Conservation (phyloP, 2,329 filamentous ascomycete species). For the Diaporthe sp. region DNA sequence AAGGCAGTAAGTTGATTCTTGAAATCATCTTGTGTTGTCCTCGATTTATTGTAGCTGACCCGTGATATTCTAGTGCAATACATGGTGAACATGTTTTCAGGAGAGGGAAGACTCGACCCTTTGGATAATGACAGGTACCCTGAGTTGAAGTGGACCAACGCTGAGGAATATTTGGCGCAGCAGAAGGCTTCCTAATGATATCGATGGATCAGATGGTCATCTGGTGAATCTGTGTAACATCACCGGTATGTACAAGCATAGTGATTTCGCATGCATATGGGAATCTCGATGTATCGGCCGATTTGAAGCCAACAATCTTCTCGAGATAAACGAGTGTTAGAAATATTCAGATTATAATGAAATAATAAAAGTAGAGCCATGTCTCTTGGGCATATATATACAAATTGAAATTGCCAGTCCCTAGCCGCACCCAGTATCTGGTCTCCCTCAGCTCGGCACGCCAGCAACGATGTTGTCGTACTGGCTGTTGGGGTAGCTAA, state of each 20-base stretch:
- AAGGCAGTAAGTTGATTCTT: conserved; percentile 33
- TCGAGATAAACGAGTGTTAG: neutral
- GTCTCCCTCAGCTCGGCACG: conserved; percentile 39
- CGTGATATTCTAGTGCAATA: conserved; percentile 36
- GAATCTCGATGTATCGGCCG: neutral
- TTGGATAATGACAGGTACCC: conserved; percentile 41
- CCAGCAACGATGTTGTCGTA: conserved; percentile 66
- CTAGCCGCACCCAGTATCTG: neutral
- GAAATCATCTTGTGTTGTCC: neutral
- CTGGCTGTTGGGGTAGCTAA: conserved; percentile 65
- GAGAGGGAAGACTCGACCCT: conserved; percentile 38
- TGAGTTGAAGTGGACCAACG: conserved; percentile 39
- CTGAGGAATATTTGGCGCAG: conserved; percentile 31
- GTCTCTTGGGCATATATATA: no score
- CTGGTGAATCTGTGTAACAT: neutral
- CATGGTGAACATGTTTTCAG: conserved; percentile 40
- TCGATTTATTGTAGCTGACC: neutral
- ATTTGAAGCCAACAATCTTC: no score
- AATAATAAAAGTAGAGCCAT: neutral
- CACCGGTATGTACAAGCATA: neutral
- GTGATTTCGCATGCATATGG: neutral
- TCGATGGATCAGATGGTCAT: no score
- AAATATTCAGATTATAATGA: neutral
- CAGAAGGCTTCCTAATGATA: neutral
- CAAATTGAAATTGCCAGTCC: neutral